These are phyloP conservation scores for Extremus antarcticus DNA, from an alignment of 495 filamentous ascomycete genomes.

Conservation along the genomic window DNA sequence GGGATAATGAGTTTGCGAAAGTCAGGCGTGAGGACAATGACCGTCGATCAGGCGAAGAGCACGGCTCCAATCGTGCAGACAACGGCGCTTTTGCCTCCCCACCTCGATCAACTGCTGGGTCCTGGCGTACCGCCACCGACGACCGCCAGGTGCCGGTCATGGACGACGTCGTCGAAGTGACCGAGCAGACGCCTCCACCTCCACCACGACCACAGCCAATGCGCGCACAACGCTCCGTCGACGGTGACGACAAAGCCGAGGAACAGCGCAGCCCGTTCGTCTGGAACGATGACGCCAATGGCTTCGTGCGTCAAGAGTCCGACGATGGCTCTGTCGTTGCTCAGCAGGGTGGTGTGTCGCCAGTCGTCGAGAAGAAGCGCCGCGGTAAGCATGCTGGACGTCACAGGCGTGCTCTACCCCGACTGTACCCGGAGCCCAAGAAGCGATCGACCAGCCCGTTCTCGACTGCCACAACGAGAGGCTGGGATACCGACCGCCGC, in stretches of 20 bases:
- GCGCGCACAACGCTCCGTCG: neutral
- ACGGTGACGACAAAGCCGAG: neutral
- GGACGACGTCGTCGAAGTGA: neutral
- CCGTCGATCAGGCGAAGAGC: too few species aligned
- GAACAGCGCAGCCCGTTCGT: neutral
- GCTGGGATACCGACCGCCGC: neutral
- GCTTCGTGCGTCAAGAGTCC: too few species aligned
- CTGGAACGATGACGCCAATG: too few species aligned
- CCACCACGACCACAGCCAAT: neutral
- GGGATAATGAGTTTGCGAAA: too few species aligned
- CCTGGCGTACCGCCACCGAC: too few species aligned
- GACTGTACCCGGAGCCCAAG: neutral
- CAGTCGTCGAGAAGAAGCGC: neutral
- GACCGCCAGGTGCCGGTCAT: too few species aligned
- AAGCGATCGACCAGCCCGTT: neutral
- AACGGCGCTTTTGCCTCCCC: too few species aligned
- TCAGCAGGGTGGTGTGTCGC: neutral
- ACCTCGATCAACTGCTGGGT: too few species aligned
- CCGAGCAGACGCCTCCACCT: neutral
- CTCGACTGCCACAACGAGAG: neutral
- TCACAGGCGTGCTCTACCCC: neutral
- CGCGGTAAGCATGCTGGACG: neutral
- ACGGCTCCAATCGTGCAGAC: too few species aligned
- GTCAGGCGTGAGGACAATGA: too few species aligned
- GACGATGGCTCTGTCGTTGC: too few species aligned